phyloP scores from a whole-genome alignment of 2,329 filamentous ascomycete species.

The Plenodomus biglobosus region DNA sequence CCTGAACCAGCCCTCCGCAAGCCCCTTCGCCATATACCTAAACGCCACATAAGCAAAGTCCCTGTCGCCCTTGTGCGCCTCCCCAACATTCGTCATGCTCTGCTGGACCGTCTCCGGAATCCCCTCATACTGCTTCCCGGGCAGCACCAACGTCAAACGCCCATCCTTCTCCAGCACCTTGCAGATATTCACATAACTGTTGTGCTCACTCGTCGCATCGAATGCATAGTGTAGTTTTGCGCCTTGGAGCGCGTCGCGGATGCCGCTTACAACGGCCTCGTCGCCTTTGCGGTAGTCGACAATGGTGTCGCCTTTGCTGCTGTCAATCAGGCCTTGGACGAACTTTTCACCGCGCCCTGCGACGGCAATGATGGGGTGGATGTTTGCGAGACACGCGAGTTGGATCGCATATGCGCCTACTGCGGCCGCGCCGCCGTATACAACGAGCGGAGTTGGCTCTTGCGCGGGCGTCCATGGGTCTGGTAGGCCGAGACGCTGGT shows the following conservation, averaged over 20 bases:
- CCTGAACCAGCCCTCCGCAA: slow-evolving; percentile 55
- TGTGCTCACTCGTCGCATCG: slow-evolving; percentile 61
- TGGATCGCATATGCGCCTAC: slow-evolving; percentile 49
- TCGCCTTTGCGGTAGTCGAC: slow-evolving; percentile 60
- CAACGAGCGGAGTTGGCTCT: slow-evolving; percentile 35
- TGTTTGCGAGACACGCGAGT: slow-evolving; percentile 42
- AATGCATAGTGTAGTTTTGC: slow-evolving; percentile 55
- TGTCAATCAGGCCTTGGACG: slow-evolving; percentile 44
- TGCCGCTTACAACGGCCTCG: slow-evolving; percentile 43
- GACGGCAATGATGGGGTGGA: slow-evolving; percentile 49
- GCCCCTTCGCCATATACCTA: slow-evolving; percentile 48
- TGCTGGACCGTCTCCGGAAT: slow-evolving; percentile 45
- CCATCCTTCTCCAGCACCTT: slow-evolving; percentile 42
- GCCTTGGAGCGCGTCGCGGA: slow-evolving; percentile 50
- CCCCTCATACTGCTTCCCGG: slow-evolving; percentile 47
- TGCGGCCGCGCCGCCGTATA: slow-evolving; percentile 47
- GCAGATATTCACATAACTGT: slow-evolving; percentile 44
- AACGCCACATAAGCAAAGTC: slow-evolving; percentile 53
- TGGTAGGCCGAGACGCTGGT: slow-evolving; percentile 46
- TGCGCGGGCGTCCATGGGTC: slow-evolving; percentile 43
- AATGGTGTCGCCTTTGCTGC: slow-evolving; percentile 45
- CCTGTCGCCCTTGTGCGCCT: slow-evolving; percentile 28
- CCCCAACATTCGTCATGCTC: slow-evolving; percentile 43
- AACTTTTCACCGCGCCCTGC: slow-evolving; percentile 44
- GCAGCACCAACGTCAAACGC: slow-evolving; percentile 46